Evolutionary conservation across 768 basidiomycete species (phyloP), one percentile per base, ranked within the genome.

Genomic region (Collybiopsis luxurians): DNA sequence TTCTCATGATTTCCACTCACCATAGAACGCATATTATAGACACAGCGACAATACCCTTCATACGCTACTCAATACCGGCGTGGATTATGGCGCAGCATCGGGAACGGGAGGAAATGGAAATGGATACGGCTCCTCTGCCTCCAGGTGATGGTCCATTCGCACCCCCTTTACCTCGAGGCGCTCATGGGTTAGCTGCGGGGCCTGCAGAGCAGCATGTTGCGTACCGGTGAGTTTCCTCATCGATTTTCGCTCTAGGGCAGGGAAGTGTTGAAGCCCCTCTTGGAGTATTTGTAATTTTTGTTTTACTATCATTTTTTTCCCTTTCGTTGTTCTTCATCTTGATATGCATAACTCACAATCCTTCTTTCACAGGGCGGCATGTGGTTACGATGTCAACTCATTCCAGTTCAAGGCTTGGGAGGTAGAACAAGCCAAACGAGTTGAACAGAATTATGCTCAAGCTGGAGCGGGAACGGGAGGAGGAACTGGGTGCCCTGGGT

Each of bases 331-430:
- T 7, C 4, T 21, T 5, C 28, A 11, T 28, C 17, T 1, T 24
- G 21, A n/a, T n/a, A n/a, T n/a, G n/a, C n/a, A n/a, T 11, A 23
- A 10, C 43, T 23, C 52, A 24, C 39, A 56, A 51, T 42, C 56
- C 53, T 34, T 19, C 21, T 19, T 24, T 3, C 50, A 49, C 60
- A 91, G 90, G 90, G 86, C 90, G 58, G 85, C 87, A 4, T 91
- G 89, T 64, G 90, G 90, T 11, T 92, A 92, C 69, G 91, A 93
- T 63, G 86, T 92, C 58, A 92, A 92, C 66, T 89, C 91, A 3
- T 65, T 79, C 1, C 82, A 91, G 63, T 92, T 92, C 69, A 91
- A 90, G 67, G 83, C 89, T 63, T 92, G 90, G 90, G 83, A 82
- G 36, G 83, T 86, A 10, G 82, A 83, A 60, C 87, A 89, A 60